A percentile compares a stretch with the other conserved stretches of the same genome.
Conservation (phyloP, 352 stramenopile genomes). For the Plasmopara muralis region DNA sequence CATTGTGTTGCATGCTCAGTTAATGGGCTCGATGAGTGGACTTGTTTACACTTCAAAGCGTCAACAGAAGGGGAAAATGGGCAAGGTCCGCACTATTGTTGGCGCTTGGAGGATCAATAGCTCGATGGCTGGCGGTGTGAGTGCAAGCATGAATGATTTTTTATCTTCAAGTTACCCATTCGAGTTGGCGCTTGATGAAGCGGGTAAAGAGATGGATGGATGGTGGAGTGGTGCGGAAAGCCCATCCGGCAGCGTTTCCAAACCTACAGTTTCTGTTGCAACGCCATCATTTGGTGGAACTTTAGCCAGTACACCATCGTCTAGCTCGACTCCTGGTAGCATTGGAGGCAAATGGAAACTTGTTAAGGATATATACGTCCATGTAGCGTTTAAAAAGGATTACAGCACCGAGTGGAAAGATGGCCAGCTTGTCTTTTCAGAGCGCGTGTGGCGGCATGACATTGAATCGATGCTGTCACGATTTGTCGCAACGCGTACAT, state of each 20-base stretch:
- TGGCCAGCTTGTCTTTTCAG: constrained; percentile 65
- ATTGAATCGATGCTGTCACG: constrained; percentile 76
- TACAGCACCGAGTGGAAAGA: constrained; percentile 85
- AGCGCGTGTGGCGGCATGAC: constrained; percentile 79
- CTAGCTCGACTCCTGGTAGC: constrained; percentile 10
- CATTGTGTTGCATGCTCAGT: constrained; percentile 55
- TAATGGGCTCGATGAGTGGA: constrained; percentile 52
- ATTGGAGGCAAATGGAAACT: constrained; percentile 59
- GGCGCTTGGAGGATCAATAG: constrained; percentile 57
- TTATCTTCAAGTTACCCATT: constrained; percentile 64
- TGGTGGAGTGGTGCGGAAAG: constrained; percentile 69
- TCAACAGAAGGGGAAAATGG: constrained; percentile 12
- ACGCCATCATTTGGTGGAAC: constrained; percentile 10
- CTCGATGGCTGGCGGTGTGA: constrained; percentile 26
- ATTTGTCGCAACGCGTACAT: constrained; percentile 70
- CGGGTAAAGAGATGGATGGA: constrained; percentile 48
- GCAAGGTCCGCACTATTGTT: constrained; percentile 34
- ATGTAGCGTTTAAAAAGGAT: constrained; percentile 86
- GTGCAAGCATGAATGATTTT: constrained; percentile 50
- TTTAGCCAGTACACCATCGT: constrained; percentile 5
- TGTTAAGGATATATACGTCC: constrained; percentile 80
- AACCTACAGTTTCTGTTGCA: constrained; percentile 13
- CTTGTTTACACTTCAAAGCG: constrained; percentile 38
- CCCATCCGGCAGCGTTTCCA: constrained; percentile 11
- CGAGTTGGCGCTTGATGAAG: constrained; percentile 49